Evolutionary conservation across 2,329 filamentous ascomycete genomes (phyloP), one percentile per base, ranked within the genome.

Genomic region (Spiromastix sp.): DNA sequence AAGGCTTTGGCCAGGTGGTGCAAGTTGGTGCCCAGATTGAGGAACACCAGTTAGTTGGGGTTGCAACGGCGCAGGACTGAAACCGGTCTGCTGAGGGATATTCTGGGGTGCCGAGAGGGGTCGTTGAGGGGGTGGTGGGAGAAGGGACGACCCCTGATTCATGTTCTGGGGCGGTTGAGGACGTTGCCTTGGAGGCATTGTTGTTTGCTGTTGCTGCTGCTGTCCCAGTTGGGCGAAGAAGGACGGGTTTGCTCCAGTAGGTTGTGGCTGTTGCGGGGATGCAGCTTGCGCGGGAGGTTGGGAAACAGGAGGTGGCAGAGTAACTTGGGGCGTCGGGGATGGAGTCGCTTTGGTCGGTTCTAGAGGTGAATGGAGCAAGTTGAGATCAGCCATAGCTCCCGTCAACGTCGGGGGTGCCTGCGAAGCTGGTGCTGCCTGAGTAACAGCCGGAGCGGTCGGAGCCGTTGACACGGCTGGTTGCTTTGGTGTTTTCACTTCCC

Each of bases 41-140:
- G 73, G 70, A 36, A 71, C 47, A 6, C 89, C 86, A 4, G 91
- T 95, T 58, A 87, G 74, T 54, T 95, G 89, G 34, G 85, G 78
- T 54, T 87, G 80, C 46, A 95, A 61, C 11, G 84, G 78, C 21
- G 21, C 21, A 12, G 81, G 74, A 5, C 73, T 72, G 55, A 93
- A 91, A 4, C 69, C 71, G 56, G 72, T 86, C 30, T 77, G 77
- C 52, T 81, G 81, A 32, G 75, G 60, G 40, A 69, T 80, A 36
- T 85, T 82, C 55, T 85, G 82, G 17, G 91, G 89, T 25, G 91
- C 89, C 26, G 89, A 95, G 9, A 91, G 70, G 5, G 91, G 81
- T 41, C 91, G 74, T 34, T 78, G 74, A 8, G 86, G 85, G 12
- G 83, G 85, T 5, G 86, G 85, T 32, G 80, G 73, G 42, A 87